Evolutionary conservation across 1,139 yeast species (phyloP), one percentile per base, ranked within the genome.

Genomic region (Keqinozyma sinolaborantium): DNA sequence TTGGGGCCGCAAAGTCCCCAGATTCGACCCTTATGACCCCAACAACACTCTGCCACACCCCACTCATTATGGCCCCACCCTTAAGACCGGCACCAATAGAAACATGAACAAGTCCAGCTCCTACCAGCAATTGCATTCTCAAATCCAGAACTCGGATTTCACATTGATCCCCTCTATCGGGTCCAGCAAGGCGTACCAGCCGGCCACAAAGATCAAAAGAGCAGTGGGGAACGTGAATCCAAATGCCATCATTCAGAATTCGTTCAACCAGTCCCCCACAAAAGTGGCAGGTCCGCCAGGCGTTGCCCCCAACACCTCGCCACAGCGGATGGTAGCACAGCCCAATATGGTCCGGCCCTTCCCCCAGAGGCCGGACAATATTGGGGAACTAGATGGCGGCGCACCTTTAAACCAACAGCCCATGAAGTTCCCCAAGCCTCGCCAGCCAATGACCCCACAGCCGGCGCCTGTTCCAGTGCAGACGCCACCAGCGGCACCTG

Each of bases 11-110:
- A 66, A 65, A 34, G 74, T 65, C 2, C 75, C 75, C 0, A 46
- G 71, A 31, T 65, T 69, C 35, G 75, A 69, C 40, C 70, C 70
- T 4, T 87, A 80, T 52, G 75, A 75, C 30, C 60, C 80, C 4
- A 54, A 53, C 29, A 66, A 70, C 1, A 35, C 37, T 45, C 23
- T 28, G 37, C 13, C 43, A 52, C 5, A 36, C 55, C 16, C 32
- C 52, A 7, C 41, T 58, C 49, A 58, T n/a, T 58, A 48, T 41
- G 51, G 59, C n/a, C 67, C 67, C 2, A 51, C 61, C 1, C 29
- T 68, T 23, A 68, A 64, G 35, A 58, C 59, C 11, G 72, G 72
- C 3, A 48, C 64, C 5, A 61, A 60, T 39, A 46, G 72, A 39
- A 58, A 61, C 35, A 50, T 60, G 36, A 65, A 60, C 40, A 67